Base-by-base conservation (phyloP, 176 grass and related monocot species). In the Leersia perrieri region DNA sequence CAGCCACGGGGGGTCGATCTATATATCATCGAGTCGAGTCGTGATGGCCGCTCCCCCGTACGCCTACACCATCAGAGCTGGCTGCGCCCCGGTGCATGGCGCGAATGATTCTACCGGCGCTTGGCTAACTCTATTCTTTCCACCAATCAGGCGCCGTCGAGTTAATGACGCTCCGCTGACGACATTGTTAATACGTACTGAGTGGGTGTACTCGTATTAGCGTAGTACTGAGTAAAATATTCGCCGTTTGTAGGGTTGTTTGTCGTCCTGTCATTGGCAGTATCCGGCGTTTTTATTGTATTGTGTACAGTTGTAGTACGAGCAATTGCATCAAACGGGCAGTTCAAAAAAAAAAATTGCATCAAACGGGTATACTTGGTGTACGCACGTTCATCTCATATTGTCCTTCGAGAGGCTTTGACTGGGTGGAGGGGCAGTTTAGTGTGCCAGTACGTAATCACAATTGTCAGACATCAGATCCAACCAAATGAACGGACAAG, bases 41-140 rank as follows among this genome's bases (percentile, higher is more conserved):
- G 74, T 88, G 34, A 88, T 88, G 73, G 58, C 18, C 57, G 66
- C 15, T 58, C 73, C 85, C 85, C 57, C 58, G 80, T 27, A 33
- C 80, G 33, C 44, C 58, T 77, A 83, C 80, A 83, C 66, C 66
- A 88, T 88, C 67, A 88, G 60, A 11, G 77, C 65, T 35, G n/a
- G 63, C 77, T 33, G 64, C 64, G 13, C 22, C 57, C 73, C 85
- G 65, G 72, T 82, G n/a, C n/a, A n/a, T n/a, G 73, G 40, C 22
- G 9, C 29, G 58, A 66, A 88, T 83, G 66, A 83, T 78, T 78
- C 15, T 33, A 66, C 8, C 41, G 40, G 8, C 40, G 85, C 85
- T 10, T 45, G 12, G 11, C 42, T 45, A 16, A 3, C 12, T 45
- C 13, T 3, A 0, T 42, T 22, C 7, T 11, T 38, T 45, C 60